phyloP scores from a whole-genome alignment of 1,284 basidiomycete species.

The Entoloma clypeatum region DNA sequence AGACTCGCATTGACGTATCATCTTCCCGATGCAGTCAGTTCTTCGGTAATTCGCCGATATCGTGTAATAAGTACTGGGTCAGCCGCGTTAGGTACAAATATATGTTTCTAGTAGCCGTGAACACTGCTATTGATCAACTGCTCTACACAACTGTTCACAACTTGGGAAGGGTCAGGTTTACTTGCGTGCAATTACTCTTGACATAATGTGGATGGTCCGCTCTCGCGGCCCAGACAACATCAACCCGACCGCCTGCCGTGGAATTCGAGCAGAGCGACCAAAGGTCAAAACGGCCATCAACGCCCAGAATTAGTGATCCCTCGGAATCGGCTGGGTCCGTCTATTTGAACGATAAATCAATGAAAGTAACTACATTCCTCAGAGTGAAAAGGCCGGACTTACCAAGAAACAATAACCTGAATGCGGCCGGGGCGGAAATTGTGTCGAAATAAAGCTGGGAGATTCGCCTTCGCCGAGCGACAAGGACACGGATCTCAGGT shows the following conservation, averaged over 20 bases:
- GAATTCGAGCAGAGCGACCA: conserved; percentile 17
- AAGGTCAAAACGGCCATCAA: neutral
- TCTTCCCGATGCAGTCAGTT: too few species aligned
- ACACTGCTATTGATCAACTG: too few species aligned
- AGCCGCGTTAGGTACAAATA: too few species aligned
- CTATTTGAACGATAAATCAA: conserved; percentile 1
- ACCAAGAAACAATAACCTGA: conserved; percentile 15
- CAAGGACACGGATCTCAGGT: conserved; percentile 14
- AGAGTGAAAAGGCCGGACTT: neutral
- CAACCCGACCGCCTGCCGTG: conserved; percentile 14
- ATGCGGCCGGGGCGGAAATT: conserved; percentile 10
- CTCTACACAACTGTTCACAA: too few species aligned
- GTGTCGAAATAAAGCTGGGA: conserved; percentile 14
- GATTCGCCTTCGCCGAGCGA: conserved; percentile 14
- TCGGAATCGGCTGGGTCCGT: conserved; percentile 3
- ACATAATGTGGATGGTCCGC: conserved; percentile 14
- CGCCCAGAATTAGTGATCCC: conserved; percentile 11
- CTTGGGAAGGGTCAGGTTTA: too few species aligned
- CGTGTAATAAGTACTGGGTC: too few species aligned
- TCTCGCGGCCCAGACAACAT: conserved; percentile 14
- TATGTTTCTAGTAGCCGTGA: too few species aligned
- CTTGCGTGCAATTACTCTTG: conserved; percentile 4
- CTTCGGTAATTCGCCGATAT: too few species aligned
- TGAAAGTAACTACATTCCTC: neutral
- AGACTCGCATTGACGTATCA: too few species aligned